phyloP scores from a whole-genome alignment of 1,139 yeast species.

The Diutina catenulata region DNA sequence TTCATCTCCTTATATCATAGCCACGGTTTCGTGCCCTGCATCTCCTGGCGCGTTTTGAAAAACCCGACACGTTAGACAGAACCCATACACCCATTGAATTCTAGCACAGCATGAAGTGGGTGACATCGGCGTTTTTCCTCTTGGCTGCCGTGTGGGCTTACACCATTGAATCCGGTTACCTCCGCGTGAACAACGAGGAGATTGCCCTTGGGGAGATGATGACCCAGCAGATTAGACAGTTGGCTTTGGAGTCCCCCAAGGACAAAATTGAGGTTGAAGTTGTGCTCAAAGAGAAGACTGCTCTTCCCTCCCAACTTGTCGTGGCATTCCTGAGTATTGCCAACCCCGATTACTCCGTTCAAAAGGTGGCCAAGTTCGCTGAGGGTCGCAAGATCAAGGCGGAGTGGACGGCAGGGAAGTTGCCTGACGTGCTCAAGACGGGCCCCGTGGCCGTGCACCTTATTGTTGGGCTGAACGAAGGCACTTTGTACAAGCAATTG shows the following conservation, averaged over 20 bases:
- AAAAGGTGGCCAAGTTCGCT: constrained; percentile 6
- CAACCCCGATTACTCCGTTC: constrained; percentile 9
- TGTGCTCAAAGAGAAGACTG: constrained; percentile 12
- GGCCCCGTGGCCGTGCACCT: constrained; percentile 7
- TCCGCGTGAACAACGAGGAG: constrained; percentile 2
- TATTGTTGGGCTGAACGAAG: constrained; percentile 14
- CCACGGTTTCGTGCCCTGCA: no score
- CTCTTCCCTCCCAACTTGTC: constrained; percentile 14
- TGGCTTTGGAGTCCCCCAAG: constrained; percentile 20
- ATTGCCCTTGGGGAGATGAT: constrained; percentile 21
- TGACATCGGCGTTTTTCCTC: no score
- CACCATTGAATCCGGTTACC: background rate
- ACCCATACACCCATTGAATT: no score
- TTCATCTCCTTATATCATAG: background rate
- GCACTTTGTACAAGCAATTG: constrained; percentile 9
- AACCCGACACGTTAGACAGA: no score
- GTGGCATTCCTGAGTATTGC: constrained; percentile 12
- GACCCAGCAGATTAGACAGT: constrained; percentile 19
- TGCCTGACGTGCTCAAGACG: constrained; percentile 6
- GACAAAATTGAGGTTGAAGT: constrained; percentile 23
- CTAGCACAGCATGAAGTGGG: no score
- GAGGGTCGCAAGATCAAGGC: constrained; percentile 8
- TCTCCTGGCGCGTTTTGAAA: no score
- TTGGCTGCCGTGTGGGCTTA: background rate
- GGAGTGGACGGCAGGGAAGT: constrained; percentile 6